Evolutionary conservation across 2,329 filamentous ascomycete genomes (phyloP).

Genomic region (Cladobotryum mycophilum): DNA sequence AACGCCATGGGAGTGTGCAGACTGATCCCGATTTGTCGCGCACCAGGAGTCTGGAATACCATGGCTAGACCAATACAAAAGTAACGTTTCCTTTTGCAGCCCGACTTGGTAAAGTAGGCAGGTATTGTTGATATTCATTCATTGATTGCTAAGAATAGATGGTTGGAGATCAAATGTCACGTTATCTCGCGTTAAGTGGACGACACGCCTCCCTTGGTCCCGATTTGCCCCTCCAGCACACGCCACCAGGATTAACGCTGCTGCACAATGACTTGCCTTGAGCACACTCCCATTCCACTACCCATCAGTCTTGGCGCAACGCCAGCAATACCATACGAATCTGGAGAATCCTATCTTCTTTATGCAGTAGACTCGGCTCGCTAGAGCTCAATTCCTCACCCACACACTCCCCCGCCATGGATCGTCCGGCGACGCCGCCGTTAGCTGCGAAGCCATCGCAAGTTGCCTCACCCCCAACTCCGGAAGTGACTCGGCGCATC

Average conservation of each 20-base stretch:
- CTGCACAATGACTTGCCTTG: not conserved
- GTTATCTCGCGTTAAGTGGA: slow-evolving; percentile 26
- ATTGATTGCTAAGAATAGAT: not conserved
- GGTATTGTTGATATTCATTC: not conserved
- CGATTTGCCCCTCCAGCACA: slow-evolving; percentile 21
- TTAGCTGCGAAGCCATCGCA: slow-evolving; percentile 24
- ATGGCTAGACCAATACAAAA: no score
- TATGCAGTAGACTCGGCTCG: not conserved
- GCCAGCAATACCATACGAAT: no score
- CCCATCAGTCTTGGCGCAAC: no score
- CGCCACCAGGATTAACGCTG: not conserved
- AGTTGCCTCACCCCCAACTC: slow-evolving; percentile 43
- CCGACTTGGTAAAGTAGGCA: no score
- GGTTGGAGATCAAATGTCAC: slow-evolving; percentile 15
- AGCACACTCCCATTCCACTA: not conserved
- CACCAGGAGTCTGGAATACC: no score
- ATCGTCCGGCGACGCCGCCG: slow-evolving; percentile 42
- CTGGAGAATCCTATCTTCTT: no score
- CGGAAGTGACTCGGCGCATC: slow-evolving; percentile 49
- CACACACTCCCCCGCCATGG: slow-evolving; percentile 31
- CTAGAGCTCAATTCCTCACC: not conserved
- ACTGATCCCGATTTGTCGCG: no score
- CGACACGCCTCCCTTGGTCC: slow-evolving; percentile 10
- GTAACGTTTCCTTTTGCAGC: no score
- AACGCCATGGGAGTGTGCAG: no score